Evolutionary conservation across 2,329 filamentous ascomycete genomes (phyloP).

Genomic region (Tothia fuscella): DNA sequence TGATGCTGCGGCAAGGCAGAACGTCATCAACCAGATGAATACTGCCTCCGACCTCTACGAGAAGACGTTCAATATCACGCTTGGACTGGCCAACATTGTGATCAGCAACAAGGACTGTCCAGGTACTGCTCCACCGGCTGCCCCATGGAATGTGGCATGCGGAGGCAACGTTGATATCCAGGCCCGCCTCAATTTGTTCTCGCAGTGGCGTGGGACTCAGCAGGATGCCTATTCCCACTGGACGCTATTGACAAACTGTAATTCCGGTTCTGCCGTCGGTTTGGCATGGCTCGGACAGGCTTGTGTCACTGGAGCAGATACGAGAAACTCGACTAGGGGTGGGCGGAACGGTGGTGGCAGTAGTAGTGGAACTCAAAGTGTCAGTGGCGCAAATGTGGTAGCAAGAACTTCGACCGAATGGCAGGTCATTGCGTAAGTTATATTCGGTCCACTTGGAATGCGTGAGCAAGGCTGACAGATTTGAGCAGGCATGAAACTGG

Average conservation of each 20-base stretch:
- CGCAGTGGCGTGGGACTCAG: slow-evolving; percentile 69
- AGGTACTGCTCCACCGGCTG: slow-evolving; percentile 49
- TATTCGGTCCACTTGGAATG: background rate
- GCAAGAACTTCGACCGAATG: slow-evolving; percentile 73
- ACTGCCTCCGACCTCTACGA: slow-evolving; percentile 81
- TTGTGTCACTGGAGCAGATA: slow-evolving; percentile 50
- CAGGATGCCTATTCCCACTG: slow-evolving; percentile 81
- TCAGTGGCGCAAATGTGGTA: slow-evolving; percentile 81
- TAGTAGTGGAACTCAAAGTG: slow-evolving; percentile 47
- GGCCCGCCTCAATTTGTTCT: slow-evolving; percentile 76
- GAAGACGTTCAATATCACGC: slow-evolving; percentile 82
- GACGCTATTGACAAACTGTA: slow-evolving; percentile 75
- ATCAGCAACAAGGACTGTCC: slow-evolving; percentile 68
- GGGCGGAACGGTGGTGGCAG: slow-evolving; percentile 24
- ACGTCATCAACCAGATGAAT: slow-evolving; percentile 77
- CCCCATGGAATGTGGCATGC: slow-evolving; percentile 79
- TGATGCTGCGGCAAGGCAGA: slow-evolving; percentile 51
- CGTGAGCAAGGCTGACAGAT: background rate
- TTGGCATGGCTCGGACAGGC: slow-evolving; percentile 88
- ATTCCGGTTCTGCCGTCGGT: slow-evolving; percentile 74
- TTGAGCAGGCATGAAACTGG: slow-evolving; percentile 62
- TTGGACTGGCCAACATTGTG: slow-evolving; percentile 77
- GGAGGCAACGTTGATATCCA: slow-evolving; percentile 50
- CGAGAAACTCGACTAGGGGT: slow-evolving; percentile 28
- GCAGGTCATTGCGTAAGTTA: slow-evolving; percentile 70